Base-by-base conservation (phyloP, 495 filamentous ascomycete species). In the Amniculicola lignicola region DNA sequence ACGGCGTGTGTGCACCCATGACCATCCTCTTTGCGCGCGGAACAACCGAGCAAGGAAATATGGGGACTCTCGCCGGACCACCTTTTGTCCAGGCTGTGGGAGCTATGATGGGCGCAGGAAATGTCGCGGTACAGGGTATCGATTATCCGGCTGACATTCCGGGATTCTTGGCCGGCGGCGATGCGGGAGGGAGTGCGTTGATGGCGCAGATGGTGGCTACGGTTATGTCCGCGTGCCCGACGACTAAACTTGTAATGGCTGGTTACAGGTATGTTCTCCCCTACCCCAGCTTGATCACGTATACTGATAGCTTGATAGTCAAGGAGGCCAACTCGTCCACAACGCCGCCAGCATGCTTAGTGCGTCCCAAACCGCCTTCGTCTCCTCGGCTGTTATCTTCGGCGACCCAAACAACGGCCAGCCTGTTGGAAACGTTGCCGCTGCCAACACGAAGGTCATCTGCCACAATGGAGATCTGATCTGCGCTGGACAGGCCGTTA, bases 21-120 rank as follows among this genome's bases (percentile, higher is more conserved):
- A 66, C 69, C 45, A 37, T 72, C 28, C 66, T 74, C 42, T 74
- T 68, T 42, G 71, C 71, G 4, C 65, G 69, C 23, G 71, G 71
- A 18, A 70, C 69, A 2, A 62, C 59, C 9, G 69, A 70, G 38
- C 16, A 23, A 9, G 70, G 70, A 2, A 74, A 72, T 50, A 64
- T 74, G 53, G 72, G 70, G 0, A 46, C 35, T 9, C 40, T 61
- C 9, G 57, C 70, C 9, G 70, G 70, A n/a, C 65, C 60, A 1
- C 57, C 63, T 1, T 63, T 73, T n/a, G 40, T 67, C 21, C 49
- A 64, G 14, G 50, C 59, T 7, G 35, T 73, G 5, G 59, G 55
- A 12, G 27, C 31, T 10, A 10, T 22, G n/a, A 40, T 66, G 19
- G 63, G 65, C 43, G 44, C 45, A 22, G 46, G 46, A n/a, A 52